A percentile compares a stretch with the other conserved stretches of the same genome.
Evolutionary conservation across 208 protist species (phyloP).

Genomic region (Giardia duodenalis): DNA sequence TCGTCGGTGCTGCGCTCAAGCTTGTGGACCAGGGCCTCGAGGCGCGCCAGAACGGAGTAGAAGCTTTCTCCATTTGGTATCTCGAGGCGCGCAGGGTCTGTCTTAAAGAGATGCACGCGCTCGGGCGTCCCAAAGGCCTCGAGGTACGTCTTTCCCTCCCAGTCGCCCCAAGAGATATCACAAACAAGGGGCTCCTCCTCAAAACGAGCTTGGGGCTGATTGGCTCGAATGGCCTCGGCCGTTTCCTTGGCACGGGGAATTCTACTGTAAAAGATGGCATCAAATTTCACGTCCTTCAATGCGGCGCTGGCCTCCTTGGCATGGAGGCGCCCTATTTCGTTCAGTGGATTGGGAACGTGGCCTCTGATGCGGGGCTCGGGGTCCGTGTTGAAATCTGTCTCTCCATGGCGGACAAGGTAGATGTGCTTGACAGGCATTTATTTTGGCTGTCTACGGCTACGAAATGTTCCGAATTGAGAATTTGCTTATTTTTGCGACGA

Average conservation of each 20-base stretch:
- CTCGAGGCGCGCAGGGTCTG: neutral
- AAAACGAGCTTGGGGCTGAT: neutral
- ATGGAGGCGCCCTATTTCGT: neutral
- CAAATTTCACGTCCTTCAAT: neutral
- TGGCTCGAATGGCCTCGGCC: neutral
- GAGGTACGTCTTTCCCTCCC: conserved; percentile 12
- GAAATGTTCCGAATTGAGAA: too few species aligned
- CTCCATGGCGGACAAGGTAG: conserved; percentile 29
- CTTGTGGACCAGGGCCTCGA: neutral
- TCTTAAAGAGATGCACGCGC: neutral
- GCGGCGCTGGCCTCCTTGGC: neutral
- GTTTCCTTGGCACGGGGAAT: neutral
- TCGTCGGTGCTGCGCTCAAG: neutral
- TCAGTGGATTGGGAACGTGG: neutral
- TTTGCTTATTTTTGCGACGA: too few species aligned
- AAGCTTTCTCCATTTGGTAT: conserved; percentile 32
- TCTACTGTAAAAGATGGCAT: neutral
- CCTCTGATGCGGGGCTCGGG: conserved; percentile 5
- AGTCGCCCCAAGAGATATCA: conserved; percentile 34
- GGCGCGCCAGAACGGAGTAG: neutral
- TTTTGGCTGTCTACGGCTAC: too few species aligned
- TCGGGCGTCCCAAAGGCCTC: conserved; percentile 10
- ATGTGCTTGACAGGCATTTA: conserved; percentile 23
- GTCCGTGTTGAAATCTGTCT: conserved; percentile 33
- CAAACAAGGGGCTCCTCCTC: neutral